Evolutionary conservation across 768 basidiomycete species (phyloP).

Genomic region (Cubamyces lactineus): DNA sequence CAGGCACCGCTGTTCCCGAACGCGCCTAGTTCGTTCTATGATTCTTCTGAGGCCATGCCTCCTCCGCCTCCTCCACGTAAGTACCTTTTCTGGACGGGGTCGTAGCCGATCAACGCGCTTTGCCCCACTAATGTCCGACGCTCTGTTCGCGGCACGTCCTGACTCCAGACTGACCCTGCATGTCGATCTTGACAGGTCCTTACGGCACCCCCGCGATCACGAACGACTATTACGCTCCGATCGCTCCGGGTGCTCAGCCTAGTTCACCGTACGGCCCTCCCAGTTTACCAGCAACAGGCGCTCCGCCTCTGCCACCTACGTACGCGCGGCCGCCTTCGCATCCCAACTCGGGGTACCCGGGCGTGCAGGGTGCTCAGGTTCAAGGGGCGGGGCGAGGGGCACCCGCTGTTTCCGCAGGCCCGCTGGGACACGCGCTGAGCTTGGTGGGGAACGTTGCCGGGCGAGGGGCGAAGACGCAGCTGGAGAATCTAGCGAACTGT

Average conservation of each 20-base stretch:
- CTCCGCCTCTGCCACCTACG: constrained; percentile 33
- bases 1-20: constrained; percentile 15
- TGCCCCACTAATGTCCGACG: neutral
- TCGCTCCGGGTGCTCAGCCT: neutral
- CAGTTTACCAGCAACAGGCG: neutral
- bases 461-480: constrained; percentile 40
- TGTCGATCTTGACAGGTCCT: constrained; percentile 28
- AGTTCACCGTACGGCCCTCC: constrained; percentile 9
- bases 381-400: neutral
- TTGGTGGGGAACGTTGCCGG: constrained; percentile 63
- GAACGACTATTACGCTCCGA: constrained; percentile 14
- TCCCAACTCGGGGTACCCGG: constrained; percentile 16
- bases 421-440: constrained; percentile 48
- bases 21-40: constrained; percentile 16
- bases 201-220: constrained; percentile 33
- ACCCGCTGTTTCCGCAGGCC: constrained; percentile 28
- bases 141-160: neutral
- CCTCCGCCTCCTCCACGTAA: constrained; percentile 44
- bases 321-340: constrained; percentile 21
- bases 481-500: constrained; percentile 56
- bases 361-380: neutral
- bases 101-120: neutral
- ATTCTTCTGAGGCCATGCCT: constrained; percentile 32
- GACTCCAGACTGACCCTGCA: constrained; percentile 26
- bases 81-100: constrained; percentile 25